Evolutionary conservation across 2,329 filamentous ascomycete species (phyloP).

Genomic region (Colletotrichum melonis): DNA sequence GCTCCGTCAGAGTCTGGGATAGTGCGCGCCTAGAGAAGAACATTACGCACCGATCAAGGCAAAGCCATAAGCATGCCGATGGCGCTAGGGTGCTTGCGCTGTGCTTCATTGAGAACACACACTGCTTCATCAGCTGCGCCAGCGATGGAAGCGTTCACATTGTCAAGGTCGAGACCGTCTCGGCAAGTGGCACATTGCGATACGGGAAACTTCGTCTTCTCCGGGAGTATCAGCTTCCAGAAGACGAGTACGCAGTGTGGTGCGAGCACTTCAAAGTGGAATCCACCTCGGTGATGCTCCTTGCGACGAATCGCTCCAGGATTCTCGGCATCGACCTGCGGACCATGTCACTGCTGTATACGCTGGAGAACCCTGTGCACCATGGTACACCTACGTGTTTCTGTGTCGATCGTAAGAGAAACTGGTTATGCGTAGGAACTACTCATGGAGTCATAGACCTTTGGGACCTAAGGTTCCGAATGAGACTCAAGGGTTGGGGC

Average conservation of each 20-base stretch:
- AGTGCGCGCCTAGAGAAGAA: slow-evolving; percentile 90
- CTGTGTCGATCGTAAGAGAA: slow-evolving; percentile 84
- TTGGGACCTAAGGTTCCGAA: slow-evolving; percentile 96
- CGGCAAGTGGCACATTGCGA: slow-evolving; percentile 65
- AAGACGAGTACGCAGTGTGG: slow-evolving; percentile 85
- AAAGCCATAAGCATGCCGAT: slow-evolving; percentile 81
- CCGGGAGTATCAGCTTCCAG: slow-evolving; percentile 82
- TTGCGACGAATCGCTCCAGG: slow-evolving; percentile 88
- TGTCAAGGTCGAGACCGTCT: slow-evolving; percentile 76
- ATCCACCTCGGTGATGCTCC: slow-evolving; percentile 81
- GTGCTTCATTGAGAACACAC: slow-evolving; percentile 92
- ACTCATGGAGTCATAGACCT: slow-evolving; percentile 92
- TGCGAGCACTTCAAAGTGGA: slow-evolving; percentile 91
- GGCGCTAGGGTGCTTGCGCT: slow-evolving; percentile 82
- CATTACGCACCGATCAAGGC: slow-evolving; percentile 85
- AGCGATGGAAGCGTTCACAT: slow-evolving; percentile 92
- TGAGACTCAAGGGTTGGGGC: slow-evolving; percentile 89
- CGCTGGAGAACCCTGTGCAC: slow-evolving; percentile 86
- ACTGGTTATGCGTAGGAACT: slow-evolving; percentile 93
- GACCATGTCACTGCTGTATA: slow-evolving; percentile 85
- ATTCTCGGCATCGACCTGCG: slow-evolving; percentile 88
- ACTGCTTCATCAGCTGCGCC: slow-evolving; percentile 91
- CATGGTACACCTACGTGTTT: slow-evolving; percentile 94
- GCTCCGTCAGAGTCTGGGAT: slow-evolving; percentile 93
- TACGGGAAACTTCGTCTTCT: slow-evolving; percentile 84